Base-by-base conservation (phyloP, 306 rosid species). In the Vigna trinervia region DNA sequence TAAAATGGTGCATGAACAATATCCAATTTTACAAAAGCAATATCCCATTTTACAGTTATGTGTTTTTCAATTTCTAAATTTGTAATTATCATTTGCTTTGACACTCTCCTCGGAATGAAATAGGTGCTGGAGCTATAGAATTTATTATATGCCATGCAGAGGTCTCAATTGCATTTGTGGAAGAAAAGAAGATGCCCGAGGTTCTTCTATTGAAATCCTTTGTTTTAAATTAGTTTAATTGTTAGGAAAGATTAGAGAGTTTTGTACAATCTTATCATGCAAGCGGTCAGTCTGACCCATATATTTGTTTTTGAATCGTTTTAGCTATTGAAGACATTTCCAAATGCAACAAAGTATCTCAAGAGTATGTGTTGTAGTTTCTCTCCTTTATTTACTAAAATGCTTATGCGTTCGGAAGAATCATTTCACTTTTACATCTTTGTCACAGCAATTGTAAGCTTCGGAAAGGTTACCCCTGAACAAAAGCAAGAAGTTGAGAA, bases 61-160 rank as follows among this genome's bases (percentile, higher is more conserved):
- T 47, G 12, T 41, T 80, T 58, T 45, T 47, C 22, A 73, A 75
- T 71, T 65, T 22, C 59, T 68, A 30, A 34, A 69, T 26, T 20
- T 47, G n/a, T 51, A 28, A 4, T 71, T 43, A 48, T 80, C 36
- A 68, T 46, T 73, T 67, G 32, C 74, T 76, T 80, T 78, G 51
- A 67, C 82, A 54, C 78, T 71, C 53, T 78, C 73, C 60, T 80
- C 34, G 78, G 52, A 61, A 80, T 75, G 76, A 79, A 71, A 53
- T 75, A 95, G 97, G 98, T 88, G 93, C 96, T 30, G 92, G 88
- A 51, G 98, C 96, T 72, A 74, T 95, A 80, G 98, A 95, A 73
- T 95, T 92, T 81, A 86, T 92, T 51, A 89, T 95, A 77, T 74
- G 81, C 78, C 98, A 95, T 77, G 90, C 97, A 26, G 98, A 95